Evolutionary conservation across 2,329 filamentous ascomycete genomes (phyloP).

Genomic region (Fusarium succisae): DNA sequence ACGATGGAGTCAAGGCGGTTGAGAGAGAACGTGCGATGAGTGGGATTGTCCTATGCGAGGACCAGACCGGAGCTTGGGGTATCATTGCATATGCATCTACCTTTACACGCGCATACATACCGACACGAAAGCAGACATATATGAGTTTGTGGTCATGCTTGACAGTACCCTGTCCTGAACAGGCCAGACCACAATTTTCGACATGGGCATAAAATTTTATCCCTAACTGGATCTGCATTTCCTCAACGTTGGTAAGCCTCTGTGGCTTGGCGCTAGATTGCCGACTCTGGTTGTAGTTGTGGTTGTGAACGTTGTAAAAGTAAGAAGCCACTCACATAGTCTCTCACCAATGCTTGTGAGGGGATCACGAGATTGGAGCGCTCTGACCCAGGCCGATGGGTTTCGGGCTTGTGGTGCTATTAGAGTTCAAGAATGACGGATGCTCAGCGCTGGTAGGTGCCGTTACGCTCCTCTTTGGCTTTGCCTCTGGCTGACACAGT

Average conservation of each 20-base stretch:
- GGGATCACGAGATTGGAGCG: constrained; percentile 40
- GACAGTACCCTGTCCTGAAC: constrained; percentile 7
- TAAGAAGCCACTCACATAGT: constrained; percentile 36
- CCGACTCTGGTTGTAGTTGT: constrained; percentile 13
- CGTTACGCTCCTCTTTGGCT: constrained; percentile 23
- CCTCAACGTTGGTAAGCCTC: constrained; percentile 31
- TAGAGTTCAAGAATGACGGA: constrained; percentile 41
- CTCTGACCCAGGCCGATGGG: constrained; percentile 43
- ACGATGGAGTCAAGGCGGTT: constrained; percentile 35
- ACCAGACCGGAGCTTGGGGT: constrained; percentile 39
- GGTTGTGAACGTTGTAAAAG: constrained; percentile 38
- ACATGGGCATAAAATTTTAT: constrained; percentile 23
- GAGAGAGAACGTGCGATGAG: constrained; percentile 43
- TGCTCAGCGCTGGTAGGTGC: constrained; percentile 25
- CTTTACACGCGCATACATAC: constrained; percentile 40
- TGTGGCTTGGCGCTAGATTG: constrained; percentile 29
- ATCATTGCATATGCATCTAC: constrained; percentile 41
- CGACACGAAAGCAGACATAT: constrained; percentile 29
- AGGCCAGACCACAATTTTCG: not conserved
- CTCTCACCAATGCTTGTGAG: constrained; percentile 24
- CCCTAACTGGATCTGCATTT: constrained; percentile 21
- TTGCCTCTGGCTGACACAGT: constrained; percentile 26
- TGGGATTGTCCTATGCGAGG: constrained; percentile 39
- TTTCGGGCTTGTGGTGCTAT: constrained; percentile 37
- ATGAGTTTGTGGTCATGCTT: constrained; percentile 10